Base-by-base conservation (phyloP, 2,329 filamentous ascomycete species). In the Fusarium sp. region DNA sequence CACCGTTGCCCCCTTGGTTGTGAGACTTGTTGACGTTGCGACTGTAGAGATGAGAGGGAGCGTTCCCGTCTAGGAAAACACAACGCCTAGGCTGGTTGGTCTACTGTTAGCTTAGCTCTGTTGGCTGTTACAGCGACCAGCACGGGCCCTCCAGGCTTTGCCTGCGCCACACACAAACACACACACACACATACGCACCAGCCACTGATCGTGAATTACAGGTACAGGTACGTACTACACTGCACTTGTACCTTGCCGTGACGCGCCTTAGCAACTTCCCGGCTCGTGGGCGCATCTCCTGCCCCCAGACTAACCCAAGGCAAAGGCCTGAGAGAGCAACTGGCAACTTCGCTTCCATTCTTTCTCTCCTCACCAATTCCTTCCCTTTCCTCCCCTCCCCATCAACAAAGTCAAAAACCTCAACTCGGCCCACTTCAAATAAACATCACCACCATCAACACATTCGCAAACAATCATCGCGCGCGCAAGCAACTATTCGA, bases 1-100 rank as follows among this genome's bases (percentile, higher is more conserved):
- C 68, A 57, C 61, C 61, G 67, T 68, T 70, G 71, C 70, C 71
- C 66, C 67, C 66, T 58, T 63, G 45, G 55, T 60, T 49, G 50
- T 61, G 49, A 49, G 59, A 46, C 63, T 71, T 76, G 73, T 76
- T 74, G 73, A 76, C 65, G 72, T 69, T 55, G 51, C 47, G 53
- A 57, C 41, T 37, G 46, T 29, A 43, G 57, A 52, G 53, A 58
- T 61, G 59, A 66, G 46, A 38, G 62, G 42, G 49, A 66, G 43
- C 19, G 48, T 53, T 53, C 43, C 61, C 59, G 55, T 50, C 39
- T 51, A 61, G 47, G 56, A 71, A 70, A 71, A 70, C 66, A 70
- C 39, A 55, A 48, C 38, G 52, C 39, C 29, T 59, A 25, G 39
- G 29, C 36, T 50, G 13, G 23, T 15, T 50, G 13, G 23, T 15